These are phyloP conservation scores for Cubamyces lactineus DNA, from an alignment of 768 basidiomycete species.

Conservation along the genomic window DNA sequence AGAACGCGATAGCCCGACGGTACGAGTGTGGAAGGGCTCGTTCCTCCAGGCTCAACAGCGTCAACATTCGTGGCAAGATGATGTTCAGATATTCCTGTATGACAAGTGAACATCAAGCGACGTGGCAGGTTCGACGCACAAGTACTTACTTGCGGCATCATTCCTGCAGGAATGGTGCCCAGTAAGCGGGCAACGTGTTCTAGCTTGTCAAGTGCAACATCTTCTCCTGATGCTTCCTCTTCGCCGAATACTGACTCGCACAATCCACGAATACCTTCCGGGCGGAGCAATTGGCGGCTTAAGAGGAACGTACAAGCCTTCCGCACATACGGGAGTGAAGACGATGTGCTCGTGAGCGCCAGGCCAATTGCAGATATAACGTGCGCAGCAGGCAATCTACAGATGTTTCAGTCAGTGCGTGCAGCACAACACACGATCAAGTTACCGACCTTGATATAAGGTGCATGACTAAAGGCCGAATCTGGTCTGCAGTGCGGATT, in stretches of 20 bases:
- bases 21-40: constrained; percentile 46
- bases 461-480: constrained; percentile 56
- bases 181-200: constrained; percentile 72
- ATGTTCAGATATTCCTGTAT: constrained; percentile 62
- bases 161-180: constrained; percentile 59
- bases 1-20: constrained; percentile 66
- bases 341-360: constrained; percentile 50
- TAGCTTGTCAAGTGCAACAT: constrained; percentile 66
- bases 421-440: neutral
- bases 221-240: constrained; percentile 50
- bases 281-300: constrained; percentile 69
- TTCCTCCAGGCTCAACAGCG: constrained; percentile 45
- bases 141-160: constrained; percentile 54
- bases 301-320: constrained; percentile 66
- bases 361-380: constrained; percentile 65
- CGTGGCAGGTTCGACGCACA: neutral
- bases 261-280: constrained; percentile 70
- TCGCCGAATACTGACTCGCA: constrained; percentile 72
- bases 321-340: constrained; percentile 53
- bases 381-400: constrained; percentile 67
- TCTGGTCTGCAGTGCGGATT: constrained; percentile 45
- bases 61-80: constrained; percentile 59
- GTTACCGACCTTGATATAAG: constrained; percentile 63
- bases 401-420: neutral
- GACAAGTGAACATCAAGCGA: constrained; percentile 1